A percentile compares a stretch with the other conserved stretches of the same genome.
Evolutionary conservation across 805 yeast genomes (phyloP).

Genomic region (Lipomyces oligophaga): DNA sequence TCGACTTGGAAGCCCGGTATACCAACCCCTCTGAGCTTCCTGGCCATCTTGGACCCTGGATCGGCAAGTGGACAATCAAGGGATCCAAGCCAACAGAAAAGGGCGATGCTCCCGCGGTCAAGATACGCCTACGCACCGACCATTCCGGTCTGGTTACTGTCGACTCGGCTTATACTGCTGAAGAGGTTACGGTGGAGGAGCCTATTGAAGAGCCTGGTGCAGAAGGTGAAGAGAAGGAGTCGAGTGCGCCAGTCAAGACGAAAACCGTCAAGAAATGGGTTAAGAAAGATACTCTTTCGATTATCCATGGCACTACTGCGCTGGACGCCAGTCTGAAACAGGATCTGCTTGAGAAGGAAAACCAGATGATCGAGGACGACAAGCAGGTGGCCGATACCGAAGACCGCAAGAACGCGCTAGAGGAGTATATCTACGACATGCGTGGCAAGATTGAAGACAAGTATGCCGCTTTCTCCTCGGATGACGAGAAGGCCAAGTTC

Average conservation of each 20-base stretch:
- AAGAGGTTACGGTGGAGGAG: constrained; percentile 86
- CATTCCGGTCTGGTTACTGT: constrained; percentile 93
- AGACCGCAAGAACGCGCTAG: constrained; percentile 96
- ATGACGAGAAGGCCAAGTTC: constrained; percentile 81
- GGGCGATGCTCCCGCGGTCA: constrained; percentile 78
- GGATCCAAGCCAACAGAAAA: constrained; percentile 73
- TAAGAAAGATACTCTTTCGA: constrained; percentile 74
- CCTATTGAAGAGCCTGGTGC: constrained; percentile 55
- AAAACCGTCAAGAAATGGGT: constrained; percentile 88
- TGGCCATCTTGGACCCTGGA: constrained; percentile 56
- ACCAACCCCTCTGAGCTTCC: constrained; percentile 72
- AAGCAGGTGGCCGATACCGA: constrained; percentile 97
- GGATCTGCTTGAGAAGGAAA: constrained; percentile 73
- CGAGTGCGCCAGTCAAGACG: constrained; percentile 61
- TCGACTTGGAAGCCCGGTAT: constrained; percentile 80
- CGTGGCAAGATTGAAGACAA: constrained; percentile 95
- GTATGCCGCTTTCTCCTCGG: constrained; percentile 82
- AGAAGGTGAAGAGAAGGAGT: constrained; percentile 45
- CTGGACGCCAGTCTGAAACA: constrained; percentile 63
- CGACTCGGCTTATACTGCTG: constrained; percentile 92
- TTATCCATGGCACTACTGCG: constrained; percentile 52
- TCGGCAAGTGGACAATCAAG: constrained; percentile 80
- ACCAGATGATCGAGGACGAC: constrained; percentile 79
- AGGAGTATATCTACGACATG: constrained; percentile 96
- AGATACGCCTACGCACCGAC: constrained; percentile 93